These are phyloP conservation scores for Epichloe gansuensis DNA, from an alignment of 2,329 filamentous ascomycete species.

Conservation along the genomic window DNA sequence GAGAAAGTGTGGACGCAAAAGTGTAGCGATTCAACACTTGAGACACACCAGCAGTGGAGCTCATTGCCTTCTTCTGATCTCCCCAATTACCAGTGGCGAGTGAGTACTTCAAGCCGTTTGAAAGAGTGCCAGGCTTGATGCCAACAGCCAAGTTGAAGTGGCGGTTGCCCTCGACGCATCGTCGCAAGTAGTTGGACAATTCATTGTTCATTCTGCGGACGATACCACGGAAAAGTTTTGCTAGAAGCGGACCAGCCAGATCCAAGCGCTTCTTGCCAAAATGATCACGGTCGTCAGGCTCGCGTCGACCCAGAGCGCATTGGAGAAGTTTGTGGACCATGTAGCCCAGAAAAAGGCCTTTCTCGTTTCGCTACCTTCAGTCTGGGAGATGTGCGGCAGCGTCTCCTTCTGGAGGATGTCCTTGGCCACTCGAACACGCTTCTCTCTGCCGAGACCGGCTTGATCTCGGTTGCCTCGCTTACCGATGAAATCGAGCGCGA, in stretches of 20 bases:
- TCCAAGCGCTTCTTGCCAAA: constrained; percentile 98
- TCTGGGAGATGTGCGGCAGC: constrained; percentile 90
- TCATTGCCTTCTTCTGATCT: constrained; percentile 96
- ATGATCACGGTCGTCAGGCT: constrained; percentile 95
- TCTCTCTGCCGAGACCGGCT: constrained; percentile 60
- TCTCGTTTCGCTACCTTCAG: constrained; percentile 83
- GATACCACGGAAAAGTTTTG: constrained; percentile 89
- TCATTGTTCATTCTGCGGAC: constrained; percentile 87
- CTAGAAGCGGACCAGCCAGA: constrained; percentile 83
- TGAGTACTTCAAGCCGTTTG: constrained; percentile 91
- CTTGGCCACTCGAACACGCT: constrained; percentile 81
- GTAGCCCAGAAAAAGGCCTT: constrained; percentile 96
- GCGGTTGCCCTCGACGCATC: constrained; percentile 77
- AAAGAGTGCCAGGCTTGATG: constrained; percentile 82
- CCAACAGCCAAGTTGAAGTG: constrained; percentile 87
- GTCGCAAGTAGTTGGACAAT: constrained; percentile 79
- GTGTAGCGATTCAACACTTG: constrained; percentile 98
- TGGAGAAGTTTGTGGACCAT: constrained; percentile 96
- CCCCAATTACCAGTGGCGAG: constrained; percentile 98
- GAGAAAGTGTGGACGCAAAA: constrained; percentile 89
- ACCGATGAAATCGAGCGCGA: constrained; percentile 89
- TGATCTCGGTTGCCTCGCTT: constrained; percentile 62
- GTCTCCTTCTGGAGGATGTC: constrained; percentile 97
- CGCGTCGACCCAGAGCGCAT: constrained; percentile 81
- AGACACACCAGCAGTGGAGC: constrained; percentile 90